Evolutionary conservation across 495 filamentous ascomycete genomes (phyloP).

Genomic region (Astrothelium subdiscretum): DNA sequence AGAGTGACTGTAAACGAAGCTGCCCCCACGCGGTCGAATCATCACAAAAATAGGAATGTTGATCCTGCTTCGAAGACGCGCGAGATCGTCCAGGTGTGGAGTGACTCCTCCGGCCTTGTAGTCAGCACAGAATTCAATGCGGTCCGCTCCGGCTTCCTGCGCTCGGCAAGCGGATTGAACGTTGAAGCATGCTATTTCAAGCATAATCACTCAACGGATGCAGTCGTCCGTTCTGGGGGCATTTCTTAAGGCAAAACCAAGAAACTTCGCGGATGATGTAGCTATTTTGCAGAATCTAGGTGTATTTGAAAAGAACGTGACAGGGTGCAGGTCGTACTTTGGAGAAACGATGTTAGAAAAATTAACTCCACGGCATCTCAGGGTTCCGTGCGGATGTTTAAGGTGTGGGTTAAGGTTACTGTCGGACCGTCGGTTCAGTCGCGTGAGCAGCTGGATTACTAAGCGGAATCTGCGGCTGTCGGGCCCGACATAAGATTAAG

Average conservation of each 20-base stretch:
- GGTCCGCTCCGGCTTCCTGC: slow-evolving; percentile 31
- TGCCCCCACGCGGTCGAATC: slow-evolving; percentile 35
- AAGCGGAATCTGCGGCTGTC: too few species aligned
- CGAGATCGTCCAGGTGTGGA: slow-evolving; percentile 14
- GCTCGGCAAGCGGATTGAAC: slow-evolving; percentile 32
- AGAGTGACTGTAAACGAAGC: slow-evolving; percentile 30
- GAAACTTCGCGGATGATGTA: too few species aligned
- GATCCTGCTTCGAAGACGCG: slow-evolving; percentile 11
- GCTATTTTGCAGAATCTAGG: too few species aligned
- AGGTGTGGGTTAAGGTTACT: too few species aligned
- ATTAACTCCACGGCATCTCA: too few species aligned
- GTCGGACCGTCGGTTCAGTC: too few species aligned
- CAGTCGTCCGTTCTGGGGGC: background rate
- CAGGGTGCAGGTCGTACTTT: too few species aligned
- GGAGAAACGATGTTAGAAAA: too few species aligned
- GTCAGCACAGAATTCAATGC: slow-evolving; percentile 37
- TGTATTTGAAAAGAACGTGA: too few species aligned
- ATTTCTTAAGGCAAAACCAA: slow-evolving; percentile 1
- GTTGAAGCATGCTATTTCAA: slow-evolving; percentile 44
- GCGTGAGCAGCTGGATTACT: too few species aligned
- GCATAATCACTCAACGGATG: slow-evolving; percentile 12
- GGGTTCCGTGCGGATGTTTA: too few species aligned
- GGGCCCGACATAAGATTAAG: too few species aligned
- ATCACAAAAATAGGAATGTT: slow-evolving; percentile 38
- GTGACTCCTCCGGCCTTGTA: slow-evolving; percentile 22